phyloP scores from a whole-genome alignment of 768 basidiomycete genomes.

The Clitopilus passeckerianus region DNA sequence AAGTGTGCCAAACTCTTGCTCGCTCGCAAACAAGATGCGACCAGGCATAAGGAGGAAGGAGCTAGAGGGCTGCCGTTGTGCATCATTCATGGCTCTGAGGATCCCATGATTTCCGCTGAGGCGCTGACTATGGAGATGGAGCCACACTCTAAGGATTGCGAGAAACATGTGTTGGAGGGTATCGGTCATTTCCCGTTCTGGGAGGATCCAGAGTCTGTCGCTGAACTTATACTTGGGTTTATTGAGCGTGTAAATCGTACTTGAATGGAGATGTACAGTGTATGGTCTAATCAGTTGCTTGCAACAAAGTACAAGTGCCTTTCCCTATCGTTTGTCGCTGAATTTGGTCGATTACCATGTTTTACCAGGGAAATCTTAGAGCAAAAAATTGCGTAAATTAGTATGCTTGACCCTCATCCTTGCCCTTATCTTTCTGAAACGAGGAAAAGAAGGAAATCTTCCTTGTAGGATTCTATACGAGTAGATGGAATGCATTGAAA shows the following conservation, averaged over 20 bases:
- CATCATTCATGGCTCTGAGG: constrained; percentile 8
- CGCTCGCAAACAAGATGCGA: constrained; percentile 4
- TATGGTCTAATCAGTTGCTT: too few relatives aligned
- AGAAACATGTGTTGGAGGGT: constrained; percentile 3
- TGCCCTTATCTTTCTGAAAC: too few relatives aligned
- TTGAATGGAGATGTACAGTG: too few relatives aligned
- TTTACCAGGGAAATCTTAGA: too few relatives aligned
- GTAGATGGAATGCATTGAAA: too few relatives aligned
- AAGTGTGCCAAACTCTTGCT: constrained; percentile 5
- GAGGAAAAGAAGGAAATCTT: too few relatives aligned
- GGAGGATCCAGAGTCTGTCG: constrained; percentile 9
- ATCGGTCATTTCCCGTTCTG: constrained; percentile 8
- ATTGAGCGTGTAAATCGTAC: constrained; percentile 4
- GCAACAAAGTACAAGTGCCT: too few relatives aligned
- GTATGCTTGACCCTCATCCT: too few relatives aligned
- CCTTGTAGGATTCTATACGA: too few relatives aligned
- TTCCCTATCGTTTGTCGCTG: too few relatives aligned
- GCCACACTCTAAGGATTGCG: constrained; percentile 7
- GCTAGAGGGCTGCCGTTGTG: constrained; percentile 9
- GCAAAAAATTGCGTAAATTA: too few relatives aligned
- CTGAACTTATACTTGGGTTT: constrained; percentile 2
- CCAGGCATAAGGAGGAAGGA: constrained; percentile 7
- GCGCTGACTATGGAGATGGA: constrained; percentile 4
- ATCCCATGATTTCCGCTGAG: constrained; percentile 2
- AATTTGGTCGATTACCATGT: too few relatives aligned